phyloP scores from a whole-genome alignment of 2,329 filamentous ascomycete species.

The Capronia coronata region DNA sequence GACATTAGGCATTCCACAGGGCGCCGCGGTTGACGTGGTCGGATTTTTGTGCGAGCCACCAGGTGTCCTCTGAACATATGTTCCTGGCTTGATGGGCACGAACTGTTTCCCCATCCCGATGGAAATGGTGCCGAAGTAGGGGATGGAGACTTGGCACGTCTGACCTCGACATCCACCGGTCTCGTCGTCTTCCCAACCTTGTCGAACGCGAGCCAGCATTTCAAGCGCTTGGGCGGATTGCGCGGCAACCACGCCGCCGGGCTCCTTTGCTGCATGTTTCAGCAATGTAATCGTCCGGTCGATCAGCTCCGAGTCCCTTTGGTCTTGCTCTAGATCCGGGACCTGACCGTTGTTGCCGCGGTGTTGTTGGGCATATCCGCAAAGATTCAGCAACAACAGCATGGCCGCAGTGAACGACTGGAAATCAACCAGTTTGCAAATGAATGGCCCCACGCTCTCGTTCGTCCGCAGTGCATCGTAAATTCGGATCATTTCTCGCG shows the following conservation, averaged over 20 bases:
- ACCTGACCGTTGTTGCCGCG: slow-evolving; percentile 19
- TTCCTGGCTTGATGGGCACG: slow-evolving; percentile 24
- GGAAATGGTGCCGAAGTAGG: slow-evolving; percentile 43
- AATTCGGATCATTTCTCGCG: slow-evolving; percentile 37
- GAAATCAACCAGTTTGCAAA: slow-evolving; percentile 46
- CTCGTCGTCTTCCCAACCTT: slow-evolving; percentile 23
- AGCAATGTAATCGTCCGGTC: slow-evolving; percentile 33
- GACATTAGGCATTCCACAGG: slow-evolving; percentile 10
- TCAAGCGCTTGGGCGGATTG: slow-evolving; percentile 41
- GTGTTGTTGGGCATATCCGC: slow-evolving; percentile 33
- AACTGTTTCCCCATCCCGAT: slow-evolving; percentile 35
- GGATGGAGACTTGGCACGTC: slow-evolving; percentile 39
- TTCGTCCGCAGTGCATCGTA: slow-evolving; percentile 36
- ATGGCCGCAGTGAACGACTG: slow-evolving; percentile 43
- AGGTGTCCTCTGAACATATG: slow-evolving; percentile 15
- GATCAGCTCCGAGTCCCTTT: slow-evolving; percentile 36
- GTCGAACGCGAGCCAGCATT: slow-evolving; percentile 32
- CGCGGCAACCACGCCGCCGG: slow-evolving; percentile 39
- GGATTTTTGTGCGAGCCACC: neutral
- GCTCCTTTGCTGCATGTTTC: slow-evolving; percentile 31
- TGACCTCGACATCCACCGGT: slow-evolving; percentile 13
- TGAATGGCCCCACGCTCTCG: slow-evolving; percentile 30
- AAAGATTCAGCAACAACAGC: slow-evolving; percentile 40
- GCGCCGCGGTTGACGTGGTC: neutral
- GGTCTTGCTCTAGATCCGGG: slow-evolving; percentile 31